Evolutionary conservation across 192 early-diverging fungal species (phyloP).

Genomic region (Coemansia umbellata): DNA sequence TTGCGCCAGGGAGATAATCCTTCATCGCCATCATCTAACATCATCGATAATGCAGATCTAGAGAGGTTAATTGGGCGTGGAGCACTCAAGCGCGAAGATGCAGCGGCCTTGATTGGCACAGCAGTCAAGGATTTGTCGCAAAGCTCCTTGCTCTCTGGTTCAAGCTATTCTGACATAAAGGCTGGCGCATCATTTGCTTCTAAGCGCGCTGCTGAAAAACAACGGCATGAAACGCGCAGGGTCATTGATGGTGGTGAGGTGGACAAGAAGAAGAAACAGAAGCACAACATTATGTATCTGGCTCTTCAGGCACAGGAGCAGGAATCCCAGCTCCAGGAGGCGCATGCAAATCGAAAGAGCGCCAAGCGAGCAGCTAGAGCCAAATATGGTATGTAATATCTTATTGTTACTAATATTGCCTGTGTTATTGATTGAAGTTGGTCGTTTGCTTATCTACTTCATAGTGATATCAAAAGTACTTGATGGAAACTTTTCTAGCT

Average conservation of each 20-base stretch:
- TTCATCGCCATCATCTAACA: background rate
- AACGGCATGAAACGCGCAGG: slow-evolving; percentile 10
- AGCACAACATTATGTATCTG: slow-evolving; percentile 76
- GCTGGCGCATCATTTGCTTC: slow-evolving; percentile 18
- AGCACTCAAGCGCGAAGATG: slow-evolving; percentile 26
- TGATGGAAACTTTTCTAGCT: too few relatives aligned
- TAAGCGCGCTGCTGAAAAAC: slow-evolving; percentile 13
- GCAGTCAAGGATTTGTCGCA: slow-evolving; percentile 21
- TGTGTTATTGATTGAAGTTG: too few relatives aligned
- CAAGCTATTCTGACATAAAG: slow-evolving; percentile 32
- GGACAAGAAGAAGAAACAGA: slow-evolving; percentile 59
- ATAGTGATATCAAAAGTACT: too few relatives aligned
- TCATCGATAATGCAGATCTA: slow-evolving; percentile 17
- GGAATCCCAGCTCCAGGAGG: slow-evolving; percentile 58
- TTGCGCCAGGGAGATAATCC: slow-evolving; percentile 1
- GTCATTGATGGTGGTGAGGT: slow-evolving; percentile 18
- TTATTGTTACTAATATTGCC: too few relatives aligned
- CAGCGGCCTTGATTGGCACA: slow-evolving; percentile 1
- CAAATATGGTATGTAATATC: slow-evolving; percentile 56
- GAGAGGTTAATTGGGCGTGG: slow-evolving; percentile 33
- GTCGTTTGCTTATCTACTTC: too few relatives aligned
- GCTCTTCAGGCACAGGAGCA: slow-evolving; percentile 70
- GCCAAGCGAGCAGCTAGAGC: slow-evolving; percentile 63
- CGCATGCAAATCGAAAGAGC: slow-evolving; percentile 56
- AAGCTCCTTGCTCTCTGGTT: slow-evolving; percentile 16